Base-by-base conservation (phyloP, 2,329 filamentous ascomycete species). In the Aureobasidium sp. region DNA sequence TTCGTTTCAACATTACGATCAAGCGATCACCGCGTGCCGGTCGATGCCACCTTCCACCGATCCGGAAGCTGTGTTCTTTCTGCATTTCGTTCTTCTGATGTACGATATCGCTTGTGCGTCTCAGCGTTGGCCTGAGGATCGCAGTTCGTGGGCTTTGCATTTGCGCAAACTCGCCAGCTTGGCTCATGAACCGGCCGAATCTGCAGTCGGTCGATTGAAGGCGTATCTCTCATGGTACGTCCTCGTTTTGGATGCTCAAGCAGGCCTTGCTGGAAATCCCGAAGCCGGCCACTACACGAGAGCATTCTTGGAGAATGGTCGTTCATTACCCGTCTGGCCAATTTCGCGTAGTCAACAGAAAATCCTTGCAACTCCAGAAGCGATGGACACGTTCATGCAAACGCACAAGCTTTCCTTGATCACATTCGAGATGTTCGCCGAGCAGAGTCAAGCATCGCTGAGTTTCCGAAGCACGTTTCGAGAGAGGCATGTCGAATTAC, bases 191-290 rank as follows among this genome's bases (percentile, higher is more conserved):
- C 25, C 37, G 10, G 16, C 58, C 8, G 47, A 29, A 9, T 3
- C 8, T 2, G 7, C 47, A 14, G 58, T 60, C 16, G 49, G 47
- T 42, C 44, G 58, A 13, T 29, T 60, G 2, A 50, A 60, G n/a
- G 45, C 58, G 10, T 60, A 80, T 64, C 74, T 83, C 8, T 70
- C 83, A 16, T 83, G 81, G 81, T 79, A 76, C 69, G 75, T 82
- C 42, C 79, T 78, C 65, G 76, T 77, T 58, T 77, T 85, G 49
- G 82, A 85, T 65, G 30, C 59, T 3, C 62, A 64, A 30, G 51
- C 62, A 9, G 59, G 50, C 6, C 29, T 58, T 27, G 62, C 59
- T 7, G 62, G 62, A 10, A 62, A 64, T 21, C 29, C 57, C 3
- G 62, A 64, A 51, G 45, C 62, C 4, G 62, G 62, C 7, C 41